These are phyloP conservation scores for Middelhovenomyces tepae DNA, from an alignment of 805 yeast genomes.

Conservation along the genomic window DNA sequence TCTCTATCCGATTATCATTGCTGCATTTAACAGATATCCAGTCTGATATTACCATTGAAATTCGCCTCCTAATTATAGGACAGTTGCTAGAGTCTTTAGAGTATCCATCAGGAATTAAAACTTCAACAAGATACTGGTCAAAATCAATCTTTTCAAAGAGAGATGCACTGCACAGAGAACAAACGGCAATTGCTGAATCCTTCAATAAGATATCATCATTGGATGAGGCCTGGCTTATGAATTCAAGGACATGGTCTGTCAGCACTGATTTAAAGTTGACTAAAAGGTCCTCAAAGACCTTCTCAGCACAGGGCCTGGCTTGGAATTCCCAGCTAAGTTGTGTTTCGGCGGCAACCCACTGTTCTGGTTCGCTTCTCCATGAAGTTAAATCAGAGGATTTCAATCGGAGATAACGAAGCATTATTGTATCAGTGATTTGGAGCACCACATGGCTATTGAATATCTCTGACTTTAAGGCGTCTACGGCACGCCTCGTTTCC, in stretches of 20 bases:
- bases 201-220: constrained; percentile 48
- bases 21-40: constrained; percentile 70
- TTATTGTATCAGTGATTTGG: constrained; percentile 55
- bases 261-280: constrained; percentile 50
- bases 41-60: constrained; percentile 66
- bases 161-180: constrained; percentile 65
- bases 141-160: constrained; percentile 61
- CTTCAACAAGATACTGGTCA: constrained; percentile 48
- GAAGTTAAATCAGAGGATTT: constrained; percentile 68
- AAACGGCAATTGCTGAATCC: constrained; percentile 76
- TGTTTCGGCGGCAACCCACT: constrained; percentile 79
- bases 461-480: constrained; percentile 42
- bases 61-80: constrained; percentile 64
- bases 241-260: constrained; percentile 46
- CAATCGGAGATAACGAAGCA: constrained; percentile 64
- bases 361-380: constrained; percentile 87
- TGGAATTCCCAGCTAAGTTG: constrained; percentile 74
- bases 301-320: constrained; percentile 79
- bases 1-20: constrained; percentile 43
- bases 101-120: constrained; percentile 58
- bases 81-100: constrained; percentile 40
- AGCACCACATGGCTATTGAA: constrained; percentile 50
- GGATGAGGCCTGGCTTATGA: constrained; percentile 32
- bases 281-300: constrained; percentile 68
- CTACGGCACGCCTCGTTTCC: constrained; percentile 53